A percentile compares a stretch with the other conserved stretches of the same genome.
These are phyloP conservation scores for Cladophialophora chaetospira DNA, from an alignment of 2,329 filamentous ascomycete species.

Conservation along the genomic window DNA sequence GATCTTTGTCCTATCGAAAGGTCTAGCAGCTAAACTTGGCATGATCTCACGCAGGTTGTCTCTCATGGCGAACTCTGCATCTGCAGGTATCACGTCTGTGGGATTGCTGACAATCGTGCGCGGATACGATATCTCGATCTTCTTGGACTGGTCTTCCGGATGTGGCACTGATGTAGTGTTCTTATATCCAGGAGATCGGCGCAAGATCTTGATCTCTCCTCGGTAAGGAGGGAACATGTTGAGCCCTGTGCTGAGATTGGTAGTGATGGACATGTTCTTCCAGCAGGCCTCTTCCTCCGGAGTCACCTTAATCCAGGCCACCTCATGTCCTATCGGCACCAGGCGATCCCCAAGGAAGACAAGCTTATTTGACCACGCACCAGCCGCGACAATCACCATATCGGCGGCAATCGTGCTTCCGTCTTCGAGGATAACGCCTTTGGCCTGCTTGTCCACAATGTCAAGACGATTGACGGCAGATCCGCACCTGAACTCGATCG, in stretches of 20 bases:
- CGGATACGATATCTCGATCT: constrained; percentile 30
- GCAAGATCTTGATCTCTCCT: constrained; percentile 37
- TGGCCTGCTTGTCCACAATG: constrained; percentile 7
- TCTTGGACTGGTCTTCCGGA: constrained; percentile 30
- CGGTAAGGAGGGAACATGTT: constrained; percentile 37
- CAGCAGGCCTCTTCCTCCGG: constrained; percentile 30
- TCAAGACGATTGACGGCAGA: constrained; percentile 24
- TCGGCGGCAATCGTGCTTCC: constrained; percentile 23
- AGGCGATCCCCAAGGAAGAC: constrained; percentile 28
- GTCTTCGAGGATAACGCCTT: constrained; percentile 30
- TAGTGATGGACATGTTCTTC: constrained; percentile 37
- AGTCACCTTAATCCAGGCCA: constrained; percentile 37
- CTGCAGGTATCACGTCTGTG: constrained; percentile 32
- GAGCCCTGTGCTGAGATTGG: constrained; percentile 35
- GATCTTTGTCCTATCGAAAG: constrained; percentile 33
- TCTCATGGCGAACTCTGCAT: constrained; percentile 31
- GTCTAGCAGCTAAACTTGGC: constrained; percentile 30
- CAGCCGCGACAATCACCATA: constrained; percentile 30
- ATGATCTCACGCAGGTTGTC: constrained; percentile 33
- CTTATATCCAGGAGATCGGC: constrained; percentile 31
- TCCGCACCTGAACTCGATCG: constrained; percentile 31
- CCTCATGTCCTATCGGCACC: constrained; percentile 31
- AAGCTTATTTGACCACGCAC: constrained; percentile 34
- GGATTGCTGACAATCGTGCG: constrained; percentile 34
- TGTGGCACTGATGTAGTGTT: constrained; percentile 33